Evolutionary conservation across 73 alveolate genomes (phyloP).

Genomic region (Paramecium octaurelia): DNA sequence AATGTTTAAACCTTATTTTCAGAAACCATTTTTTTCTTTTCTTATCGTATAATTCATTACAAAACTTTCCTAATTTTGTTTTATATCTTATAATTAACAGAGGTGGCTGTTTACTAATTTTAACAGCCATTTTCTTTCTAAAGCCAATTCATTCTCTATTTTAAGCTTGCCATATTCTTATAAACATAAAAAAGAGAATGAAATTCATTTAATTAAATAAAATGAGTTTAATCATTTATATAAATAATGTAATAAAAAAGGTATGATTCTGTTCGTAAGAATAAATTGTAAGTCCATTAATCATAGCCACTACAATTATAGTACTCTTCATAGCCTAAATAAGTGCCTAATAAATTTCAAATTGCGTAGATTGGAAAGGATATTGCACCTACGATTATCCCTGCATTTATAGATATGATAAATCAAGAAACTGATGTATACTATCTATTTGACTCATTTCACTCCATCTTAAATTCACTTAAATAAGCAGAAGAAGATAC

Average conservation of each 20-base stretch:
- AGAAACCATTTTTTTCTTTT: too few relatives aligned
- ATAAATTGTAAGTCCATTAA: background rate
- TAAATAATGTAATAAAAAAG: background rate
- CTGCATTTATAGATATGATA: background rate
- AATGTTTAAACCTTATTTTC: too few relatives aligned
- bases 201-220: too few relatives aligned
- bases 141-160: too few relatives aligned
- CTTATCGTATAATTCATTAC: too few relatives aligned
- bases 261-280: conserved; percentile 29
- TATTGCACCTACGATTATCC: background rate
- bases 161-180: background rate
- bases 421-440: conserved; percentile 42
- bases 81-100: too few relatives aligned
- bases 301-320: background rate
- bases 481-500: background rate
- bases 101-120: too few relatives aligned
- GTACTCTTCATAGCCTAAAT: conserved; percentile 10
- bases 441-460: conserved; percentile 8
- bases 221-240: background rate
- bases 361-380: background rate
- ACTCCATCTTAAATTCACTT: conserved; percentile 7
- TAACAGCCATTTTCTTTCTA: too few relatives aligned
- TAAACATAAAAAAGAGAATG: background rate
- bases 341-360: background rate
- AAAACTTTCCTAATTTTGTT: too few relatives aligned